Base-by-base conservation (phyloP, 352 stramenopile species). In the Pythium myriotylum region DNA sequence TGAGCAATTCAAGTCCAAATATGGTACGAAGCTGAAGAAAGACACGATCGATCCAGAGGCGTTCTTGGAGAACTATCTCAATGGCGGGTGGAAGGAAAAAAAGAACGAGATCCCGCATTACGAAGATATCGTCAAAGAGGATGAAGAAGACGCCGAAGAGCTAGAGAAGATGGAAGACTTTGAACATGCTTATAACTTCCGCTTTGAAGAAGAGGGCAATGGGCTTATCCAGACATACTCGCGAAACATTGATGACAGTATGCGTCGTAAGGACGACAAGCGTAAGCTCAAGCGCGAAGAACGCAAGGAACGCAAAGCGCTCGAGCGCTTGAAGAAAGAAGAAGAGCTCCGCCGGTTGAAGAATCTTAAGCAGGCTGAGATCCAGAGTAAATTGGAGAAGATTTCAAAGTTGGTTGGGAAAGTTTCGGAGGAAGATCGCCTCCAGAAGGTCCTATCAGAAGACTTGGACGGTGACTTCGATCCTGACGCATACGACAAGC, bases 141-240 rank as follows among this genome's bases (percentile, higher is more conserved):
- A 97, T 35, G 84, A 94, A 13, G 88, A 95, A 42, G 89, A 98
- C 51, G 85, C 88, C 9, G 90, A 98, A 47, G 91, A 90, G 55
- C 67, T 99, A 17, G 95, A 99, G 42, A 89, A 93, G 50, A 92
- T 91, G 12, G 97, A 99, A 61, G 88, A 95, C 23, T 99, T 99
- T 76, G 97, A 99, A 74, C 89, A 96, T 61, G 92, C 95, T 37
- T 99, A 99, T 84, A 99, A 99, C 74, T 99, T 99, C 71, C 93
- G 97, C 19, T 99, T 99, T 68, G 97, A 99, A 76, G 94, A 99
- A 74, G 93, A 97, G 49, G 92, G 84, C 32, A 89, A 84, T 27
- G 83, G 83, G 6, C 50, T 93, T 26, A 96, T 97, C 57, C 72
- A 93, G 61, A 96, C 79, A 8, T 81, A 97, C 63, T 65, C 89